A percentile compares a stretch with the other conserved stretches of the same genome.
Conservation (phyloP, 768 basidiomycete genomes). For the Tulasnella sp. region DNA sequence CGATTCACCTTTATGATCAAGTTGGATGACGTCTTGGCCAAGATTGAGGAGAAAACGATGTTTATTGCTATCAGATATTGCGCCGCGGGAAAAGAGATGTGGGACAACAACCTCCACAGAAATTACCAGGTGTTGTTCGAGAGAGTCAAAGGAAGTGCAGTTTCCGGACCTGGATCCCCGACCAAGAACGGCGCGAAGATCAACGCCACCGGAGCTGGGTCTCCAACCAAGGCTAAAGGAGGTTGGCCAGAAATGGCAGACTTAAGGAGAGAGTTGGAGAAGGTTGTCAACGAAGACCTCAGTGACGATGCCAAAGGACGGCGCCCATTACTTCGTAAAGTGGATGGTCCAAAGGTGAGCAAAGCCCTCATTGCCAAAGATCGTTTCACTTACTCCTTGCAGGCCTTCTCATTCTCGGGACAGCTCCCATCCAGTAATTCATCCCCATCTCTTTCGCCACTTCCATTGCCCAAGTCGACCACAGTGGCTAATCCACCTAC, state of each 20-base stretch:
- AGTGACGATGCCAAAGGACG: neutral
- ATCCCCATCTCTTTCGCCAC: constrained; percentile 2
- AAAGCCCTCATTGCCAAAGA: neutral
- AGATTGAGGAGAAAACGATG: constrained; percentile 70
- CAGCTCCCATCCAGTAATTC: neutral
- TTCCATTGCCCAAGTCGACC: neutral
- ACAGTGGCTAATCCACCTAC: constrained; percentile 1
- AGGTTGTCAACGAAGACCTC: constrained; percentile 3
- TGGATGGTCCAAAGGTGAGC: constrained; percentile 5
- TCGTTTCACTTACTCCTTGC: neutral
- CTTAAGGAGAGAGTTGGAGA: constrained; percentile 3
- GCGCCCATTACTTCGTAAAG: neutral
- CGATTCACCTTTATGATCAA: constrained; percentile 64
- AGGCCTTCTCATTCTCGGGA: neutral
- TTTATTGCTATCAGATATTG: constrained; percentile 62
- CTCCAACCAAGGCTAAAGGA: neutral
- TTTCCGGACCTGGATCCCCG: neutral
- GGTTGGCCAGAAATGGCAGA: constrained; percentile 6
- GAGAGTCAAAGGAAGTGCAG: neutral
- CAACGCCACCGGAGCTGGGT: neutral
- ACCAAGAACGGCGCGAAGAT: neutral
- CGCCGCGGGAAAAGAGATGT: constrained; percentile 61
- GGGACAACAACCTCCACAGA: constrained; percentile 77
- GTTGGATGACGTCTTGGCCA: constrained; percentile 63
- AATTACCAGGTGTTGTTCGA: constrained; percentile 69